phyloP scores from a whole-genome alignment of 75 land plant genomes.

The Ceratopteris richardii region DNA sequence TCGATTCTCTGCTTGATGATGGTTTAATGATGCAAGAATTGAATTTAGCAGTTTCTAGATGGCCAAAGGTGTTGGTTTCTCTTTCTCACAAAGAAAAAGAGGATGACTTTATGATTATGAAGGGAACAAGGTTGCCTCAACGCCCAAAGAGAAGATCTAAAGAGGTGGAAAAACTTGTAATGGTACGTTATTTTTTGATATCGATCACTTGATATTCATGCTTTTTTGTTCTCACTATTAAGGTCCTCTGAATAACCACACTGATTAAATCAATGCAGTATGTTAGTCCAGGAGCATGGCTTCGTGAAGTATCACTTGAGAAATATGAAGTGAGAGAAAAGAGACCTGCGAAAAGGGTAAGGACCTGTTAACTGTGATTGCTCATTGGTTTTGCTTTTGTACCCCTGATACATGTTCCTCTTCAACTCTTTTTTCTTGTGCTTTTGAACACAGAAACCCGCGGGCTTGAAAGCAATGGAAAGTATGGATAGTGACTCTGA shows the following conservation, averaged over 20 bases:
- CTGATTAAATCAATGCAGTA: constrained; percentile 41
- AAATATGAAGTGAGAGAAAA: constrained; percentile 91
- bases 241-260: no score
- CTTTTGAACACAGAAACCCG: constrained; percentile 58
- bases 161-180: constrained; percentile 16
- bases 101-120: constrained; percentile 67
- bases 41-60: constrained; percentile 10
- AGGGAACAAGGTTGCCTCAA: constrained; percentile 56
- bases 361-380: constrained; percentile 1
- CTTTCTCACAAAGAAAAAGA: constrained; percentile 63
- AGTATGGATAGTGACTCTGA: constrained; percentile 80
- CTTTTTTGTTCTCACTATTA: no score
- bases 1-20: background rate
- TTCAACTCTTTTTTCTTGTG: background rate
- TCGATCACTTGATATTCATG: no score
- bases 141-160: constrained; percentile 50
- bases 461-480: constrained; percentile 91
- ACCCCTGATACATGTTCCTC: background rate
- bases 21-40: background rate
- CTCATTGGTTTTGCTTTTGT: no score
- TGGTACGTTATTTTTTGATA: constrained; percentile 16
- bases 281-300: constrained; percentile 83
- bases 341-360: constrained; percentile 75
- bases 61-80: constrained; percentile 48
- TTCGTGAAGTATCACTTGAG: constrained; percentile 71